phyloP scores from a whole-genome alignment of 106 monocot species.

The Dendrobium catenatum region DNA sequence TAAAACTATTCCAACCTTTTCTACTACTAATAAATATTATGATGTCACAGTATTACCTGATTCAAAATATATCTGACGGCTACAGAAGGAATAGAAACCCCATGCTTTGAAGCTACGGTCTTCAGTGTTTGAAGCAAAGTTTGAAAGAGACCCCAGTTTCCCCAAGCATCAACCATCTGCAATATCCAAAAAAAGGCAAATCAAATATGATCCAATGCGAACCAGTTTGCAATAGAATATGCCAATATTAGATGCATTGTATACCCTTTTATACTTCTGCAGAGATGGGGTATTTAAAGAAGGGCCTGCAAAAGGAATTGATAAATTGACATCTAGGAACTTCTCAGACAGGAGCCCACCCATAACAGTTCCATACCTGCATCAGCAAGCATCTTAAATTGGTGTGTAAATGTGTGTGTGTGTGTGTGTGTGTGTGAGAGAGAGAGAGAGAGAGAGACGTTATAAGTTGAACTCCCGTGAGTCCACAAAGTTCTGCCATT shows the following conservation, averaged over 20 bases:
- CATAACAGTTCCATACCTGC: slow-evolving; percentile 98
- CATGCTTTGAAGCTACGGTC: slow-evolving; percentile 64
- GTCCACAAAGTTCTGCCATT: slow-evolving; percentile 89
- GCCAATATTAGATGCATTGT: neutral
- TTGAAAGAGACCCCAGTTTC: slow-evolving; percentile 84
- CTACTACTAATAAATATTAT: no score
- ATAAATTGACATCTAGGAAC: slow-evolving; percentile 79
- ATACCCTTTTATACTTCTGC: slow-evolving; percentile 93
- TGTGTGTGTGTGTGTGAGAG: neutral
- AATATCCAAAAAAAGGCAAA: slow-evolving; percentile 2
- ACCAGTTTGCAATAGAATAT: neutral
- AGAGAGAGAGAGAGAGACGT: slow-evolving; percentile 55
- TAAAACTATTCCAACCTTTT: no score
- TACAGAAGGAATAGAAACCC: slow-evolving; percentile 78
- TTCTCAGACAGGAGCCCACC: slow-evolving; percentile 93
- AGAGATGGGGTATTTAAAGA: slow-evolving; percentile 91
- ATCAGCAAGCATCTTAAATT: slow-evolving; percentile 1
- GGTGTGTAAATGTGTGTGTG: neutral
- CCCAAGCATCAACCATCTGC: slow-evolving; percentile 97
- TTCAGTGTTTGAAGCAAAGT: slow-evolving; percentile 63
- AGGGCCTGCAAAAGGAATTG: slow-evolving; percentile 85
- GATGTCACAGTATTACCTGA: slow-evolving; percentile 38
- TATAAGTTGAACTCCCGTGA: slow-evolving; percentile 83
- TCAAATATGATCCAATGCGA: neutral
- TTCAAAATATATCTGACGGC: slow-evolving; percentile 84